These are phyloP conservation scores for Emergomyces orientalis DNA, from an alignment of 2,329 filamentous ascomycete genomes.

Conservation along the genomic window DNA sequence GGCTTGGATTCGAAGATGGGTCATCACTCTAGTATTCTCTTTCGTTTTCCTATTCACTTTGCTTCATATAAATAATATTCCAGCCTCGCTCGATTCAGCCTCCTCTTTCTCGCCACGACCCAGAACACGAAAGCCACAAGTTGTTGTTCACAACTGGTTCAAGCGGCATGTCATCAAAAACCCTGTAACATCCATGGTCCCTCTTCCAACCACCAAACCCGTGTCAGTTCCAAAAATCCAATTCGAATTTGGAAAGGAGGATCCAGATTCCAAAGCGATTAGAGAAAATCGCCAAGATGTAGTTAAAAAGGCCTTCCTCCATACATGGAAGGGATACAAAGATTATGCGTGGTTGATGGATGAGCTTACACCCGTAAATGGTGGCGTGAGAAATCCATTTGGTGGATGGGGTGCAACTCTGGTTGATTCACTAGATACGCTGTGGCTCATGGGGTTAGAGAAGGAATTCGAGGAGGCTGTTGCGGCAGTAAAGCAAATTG, in stretches of 20 bases:
- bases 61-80: conserved; percentile 4
- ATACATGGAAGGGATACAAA: conserved; percentile 54
- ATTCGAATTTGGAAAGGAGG: conserved; percentile 21
- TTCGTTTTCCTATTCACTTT: conserved; percentile 11
- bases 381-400: conserved; percentile 47
- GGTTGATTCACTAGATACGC: conserved; percentile 52
- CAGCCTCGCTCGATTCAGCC: conserved; percentile 4
- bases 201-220: conserved; percentile 19
- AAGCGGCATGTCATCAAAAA: conserved; percentile 13
- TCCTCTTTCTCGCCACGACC: background rate
- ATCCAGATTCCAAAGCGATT: conserved; percentile 23
- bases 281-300: conserved; percentile 36
- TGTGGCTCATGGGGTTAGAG: conserved; percentile 53
- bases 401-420: conserved; percentile 54
- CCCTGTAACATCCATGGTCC: conserved; percentile 19
- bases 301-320: conserved; percentile 44
- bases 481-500: conserved; percentile 43
- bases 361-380: conserved; percentile 51
- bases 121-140: background rate
- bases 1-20: conserved; percentile 13
- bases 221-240: conserved; percentile 23
- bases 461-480: conserved; percentile 50
- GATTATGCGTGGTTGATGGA: conserved; percentile 55
- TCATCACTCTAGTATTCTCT: conserved; percentile 10
- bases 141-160: conserved; percentile 12